phyloP scores from a whole-genome alignment of 177 flowering plant species.

The Vitis hybrid region DNA sequence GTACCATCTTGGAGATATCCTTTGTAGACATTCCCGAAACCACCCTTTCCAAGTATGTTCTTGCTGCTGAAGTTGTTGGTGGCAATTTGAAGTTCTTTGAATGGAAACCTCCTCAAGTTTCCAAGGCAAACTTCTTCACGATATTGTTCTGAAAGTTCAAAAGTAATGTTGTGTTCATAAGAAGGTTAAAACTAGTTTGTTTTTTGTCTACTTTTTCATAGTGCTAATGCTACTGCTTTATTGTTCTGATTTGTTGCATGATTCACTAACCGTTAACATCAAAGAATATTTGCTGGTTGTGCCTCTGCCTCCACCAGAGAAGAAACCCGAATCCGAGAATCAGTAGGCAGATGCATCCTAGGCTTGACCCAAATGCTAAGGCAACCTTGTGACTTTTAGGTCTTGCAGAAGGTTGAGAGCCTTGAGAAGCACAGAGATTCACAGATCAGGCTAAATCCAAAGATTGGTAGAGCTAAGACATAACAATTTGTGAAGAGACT shows the following conservation, averaged over 20 bases:
- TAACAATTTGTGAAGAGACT: background rate
- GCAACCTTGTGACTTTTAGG: constrained; percentile 40
- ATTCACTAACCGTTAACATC: constrained; percentile 49
- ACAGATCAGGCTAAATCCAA: background rate
- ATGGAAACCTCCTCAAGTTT: constrained; percentile 73
- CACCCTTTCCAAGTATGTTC: constrained; percentile 86
- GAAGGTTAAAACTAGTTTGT: background rate
- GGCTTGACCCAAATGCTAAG: constrained; percentile 46
- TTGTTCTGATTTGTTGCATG: background rate
- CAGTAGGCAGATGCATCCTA: constrained; percentile 42
- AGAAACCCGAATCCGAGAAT: constrained; percentile 41
- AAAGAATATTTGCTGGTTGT: constrained; percentile 55
- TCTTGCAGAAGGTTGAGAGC: constrained; percentile 27
- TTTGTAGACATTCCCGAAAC: constrained; percentile 87
- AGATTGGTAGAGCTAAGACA: background rate
- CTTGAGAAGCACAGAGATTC: constrained; percentile 22
- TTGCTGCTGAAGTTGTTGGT: constrained; percentile 83
- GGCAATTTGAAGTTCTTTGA: constrained; percentile 79
- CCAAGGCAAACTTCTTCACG: constrained; percentile 70
- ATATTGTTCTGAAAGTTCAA: constrained; percentile 48
- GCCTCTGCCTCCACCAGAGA: constrained; percentile 55
- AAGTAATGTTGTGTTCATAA: background rate
- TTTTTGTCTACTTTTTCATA: background rate
- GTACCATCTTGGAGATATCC: constrained; percentile 81
- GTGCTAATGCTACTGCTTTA: background rate